Conservation (phyloP, 139 green algal genomes). For the Picochlorum sp. region DNA sequence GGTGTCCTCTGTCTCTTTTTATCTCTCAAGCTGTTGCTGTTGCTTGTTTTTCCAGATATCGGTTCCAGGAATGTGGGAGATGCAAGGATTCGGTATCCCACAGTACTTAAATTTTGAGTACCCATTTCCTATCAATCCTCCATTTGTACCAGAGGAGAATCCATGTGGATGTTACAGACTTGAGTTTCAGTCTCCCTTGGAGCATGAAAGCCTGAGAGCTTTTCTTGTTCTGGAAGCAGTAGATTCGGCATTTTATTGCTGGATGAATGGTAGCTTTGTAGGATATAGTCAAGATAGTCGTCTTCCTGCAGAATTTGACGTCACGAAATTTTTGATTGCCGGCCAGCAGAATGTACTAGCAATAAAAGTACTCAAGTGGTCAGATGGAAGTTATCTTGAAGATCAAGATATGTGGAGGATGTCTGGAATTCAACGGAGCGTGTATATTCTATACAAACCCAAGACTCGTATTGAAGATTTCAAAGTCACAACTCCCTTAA, state of each 20-base stretch:
- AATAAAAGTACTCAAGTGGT: slow-evolving; percentile 74
- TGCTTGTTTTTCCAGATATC: slow-evolving; percentile 43
- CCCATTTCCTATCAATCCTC: slow-evolving; percentile 78
- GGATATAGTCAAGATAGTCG: slow-evolving; percentile 88
- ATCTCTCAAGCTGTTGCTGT: neutral
- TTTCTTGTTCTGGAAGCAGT: slow-evolving; percentile 83
- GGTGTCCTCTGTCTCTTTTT: neutral
- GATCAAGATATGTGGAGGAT: slow-evolving; percentile 96
- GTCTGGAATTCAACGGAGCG: slow-evolving; percentile 78
- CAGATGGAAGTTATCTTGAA: slow-evolving; percentile 93
- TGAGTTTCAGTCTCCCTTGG: slow-evolving; percentile 38
- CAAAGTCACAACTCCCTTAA: slow-evolving; percentile 44
- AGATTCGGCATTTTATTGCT: slow-evolving; percentile 75
- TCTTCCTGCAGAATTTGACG: slow-evolving; percentile 88
- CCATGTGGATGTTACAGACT: slow-evolving; percentile 84
- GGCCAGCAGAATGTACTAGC: slow-evolving; percentile 48
- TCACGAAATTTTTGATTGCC: slow-evolving; percentile 38
- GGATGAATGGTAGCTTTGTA: slow-evolving; percentile 78
- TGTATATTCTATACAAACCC: slow-evolving; percentile 61
- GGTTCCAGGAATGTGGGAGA: slow-evolving; percentile 85
- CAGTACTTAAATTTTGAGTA: slow-evolving; percentile 97
- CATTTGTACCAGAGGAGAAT: slow-evolving; percentile 74
- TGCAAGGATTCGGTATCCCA: slow-evolving; percentile 63
- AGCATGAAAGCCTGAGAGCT: neutral
- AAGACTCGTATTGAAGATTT: slow-evolving; percentile 54